Base-by-base conservation (phyloP, 2,329 filamentous ascomycete species). In the Alternaria solani region DNA sequence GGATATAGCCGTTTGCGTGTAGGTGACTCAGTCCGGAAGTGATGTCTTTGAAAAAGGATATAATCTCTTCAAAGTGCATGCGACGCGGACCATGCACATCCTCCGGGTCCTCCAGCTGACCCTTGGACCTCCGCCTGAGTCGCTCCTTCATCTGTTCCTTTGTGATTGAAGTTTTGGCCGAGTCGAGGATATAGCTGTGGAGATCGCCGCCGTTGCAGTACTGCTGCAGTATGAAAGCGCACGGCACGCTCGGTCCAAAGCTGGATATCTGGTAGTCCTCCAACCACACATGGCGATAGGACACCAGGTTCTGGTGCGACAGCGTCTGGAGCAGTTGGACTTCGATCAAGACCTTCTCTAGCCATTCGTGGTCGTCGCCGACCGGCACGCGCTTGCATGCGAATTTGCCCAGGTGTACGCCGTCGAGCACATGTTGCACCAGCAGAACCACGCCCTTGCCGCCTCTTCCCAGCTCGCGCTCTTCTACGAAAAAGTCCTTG, bases 321-420 rank as follows among this genome's bases (percentile, higher is more conserved):
- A 99, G 86, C 70, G 92, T 91, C 70, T 96, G 93, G 25, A 99
- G 86, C 25, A 98, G 84, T 79, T 97, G 93, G 2, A 99, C 96
- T 78, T 99, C 95, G 46, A 95, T 86, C 52, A 99, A 83, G 2
- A 98, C 90, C 79, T 97, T 98, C 78, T 97, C 93, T 14, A 99
- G 83, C 96, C 95, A 97, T 62, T 89, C 88, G 72, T 97, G 94
- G 71, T 98, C 92, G 73, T 99, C 91, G 14, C 95, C 82, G 1
- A 99, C 95, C 0, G 95, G 96, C 0, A 99, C 94, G 46, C 96
- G 88, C 80, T 99, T 99, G 83, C 95, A 99, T 12, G 95, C 95
- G 78, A 96, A 99, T 65, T 95, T 87, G 2, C 95, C 95, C 2
- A 99, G 84, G 32, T 89, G 87, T 44, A 96, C 94, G 23, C 92